Base-by-base conservation (phyloP, 225 moss, liverwort and hornwort species). In the Anthoceros angustus region DNA sequence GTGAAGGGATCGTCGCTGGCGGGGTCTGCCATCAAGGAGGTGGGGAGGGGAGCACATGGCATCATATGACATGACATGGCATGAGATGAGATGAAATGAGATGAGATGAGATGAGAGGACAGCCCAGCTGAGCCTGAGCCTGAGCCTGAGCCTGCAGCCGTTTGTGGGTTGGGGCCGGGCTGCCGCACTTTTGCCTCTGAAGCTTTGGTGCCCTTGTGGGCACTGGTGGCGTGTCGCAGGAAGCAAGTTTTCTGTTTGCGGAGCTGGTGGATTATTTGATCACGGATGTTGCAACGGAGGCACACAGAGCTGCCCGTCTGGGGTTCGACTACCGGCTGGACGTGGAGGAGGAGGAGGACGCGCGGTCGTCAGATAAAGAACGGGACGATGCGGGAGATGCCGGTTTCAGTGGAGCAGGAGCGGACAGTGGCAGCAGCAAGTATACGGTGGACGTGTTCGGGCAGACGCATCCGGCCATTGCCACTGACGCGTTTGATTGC, bases 401-500 rank as follows among this genome's bases (percentile, higher is more conserved):
- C 41, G 86, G 86, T 42, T 42, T 74, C 61, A 77, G 63, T 63
- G 89, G 83, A 62, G 66, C 76, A 8, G 93, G 87, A 61, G 81
- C 78, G 40, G 82, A 83, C 32, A 32, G 32, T 32, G 32, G 32
- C 32, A 4, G 32, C 70, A 85, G 86, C 72, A 93, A 89, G 72
- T 83, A 89, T 62, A 85, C 89, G 3, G 78, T 89, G 66, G 93
- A 93, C 70, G 89, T 93, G 20, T 93, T 93, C 63, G 93, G 89
- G 11, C 89, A 83, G 66, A 79, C 89, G 26, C 93, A 93, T 73
- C 93, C 93, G 49, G 78, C 83, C 26, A 84, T 93, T 72, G 93
- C 93, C 4, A 85, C 80, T 64, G 87, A 93, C 73, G 87, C 74
- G 76, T 87, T 93, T 64, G 89, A 89, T 21, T 93, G 93, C 70